Evolutionary conservation across 805 yeast genomes (phyloP).

Genomic region (Kuraishia capsulata): DNA sequence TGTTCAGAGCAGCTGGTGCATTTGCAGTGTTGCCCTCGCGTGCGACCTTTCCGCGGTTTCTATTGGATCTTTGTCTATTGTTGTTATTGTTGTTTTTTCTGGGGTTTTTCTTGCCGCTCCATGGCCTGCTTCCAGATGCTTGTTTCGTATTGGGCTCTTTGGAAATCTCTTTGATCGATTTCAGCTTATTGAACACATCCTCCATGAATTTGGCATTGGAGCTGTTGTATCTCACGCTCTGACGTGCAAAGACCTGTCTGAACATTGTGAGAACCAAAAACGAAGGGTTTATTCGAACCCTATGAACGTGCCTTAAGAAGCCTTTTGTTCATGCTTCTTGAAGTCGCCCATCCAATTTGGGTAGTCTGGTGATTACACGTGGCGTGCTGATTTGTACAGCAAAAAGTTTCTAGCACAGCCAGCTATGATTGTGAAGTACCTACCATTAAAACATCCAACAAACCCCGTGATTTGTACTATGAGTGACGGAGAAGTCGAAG

Average conservation of each 20-base stretch:
- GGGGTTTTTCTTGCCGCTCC: neutral
- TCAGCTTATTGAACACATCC: neutral
- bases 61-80: neutral
- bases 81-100: neutral
- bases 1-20: neutral
- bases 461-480: no score
- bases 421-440: no score
- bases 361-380: no score
- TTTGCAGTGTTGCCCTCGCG: neutral
- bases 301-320: no score
- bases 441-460: no score
- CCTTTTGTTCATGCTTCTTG: no score
- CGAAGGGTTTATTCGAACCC: no score
- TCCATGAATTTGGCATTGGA: neutral
- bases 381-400: no score
- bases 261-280: no score
- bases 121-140: neutral
- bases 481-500: no score
- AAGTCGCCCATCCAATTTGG: no score
- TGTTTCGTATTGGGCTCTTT: neutral
- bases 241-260: neutral
- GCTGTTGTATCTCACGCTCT: neutral
- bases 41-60: neutral
- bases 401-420: no score
- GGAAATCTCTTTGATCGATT: neutral